Conservation (phyloP, 495 filamentous ascomycete species). For the Tuber calosporum region DNA sequence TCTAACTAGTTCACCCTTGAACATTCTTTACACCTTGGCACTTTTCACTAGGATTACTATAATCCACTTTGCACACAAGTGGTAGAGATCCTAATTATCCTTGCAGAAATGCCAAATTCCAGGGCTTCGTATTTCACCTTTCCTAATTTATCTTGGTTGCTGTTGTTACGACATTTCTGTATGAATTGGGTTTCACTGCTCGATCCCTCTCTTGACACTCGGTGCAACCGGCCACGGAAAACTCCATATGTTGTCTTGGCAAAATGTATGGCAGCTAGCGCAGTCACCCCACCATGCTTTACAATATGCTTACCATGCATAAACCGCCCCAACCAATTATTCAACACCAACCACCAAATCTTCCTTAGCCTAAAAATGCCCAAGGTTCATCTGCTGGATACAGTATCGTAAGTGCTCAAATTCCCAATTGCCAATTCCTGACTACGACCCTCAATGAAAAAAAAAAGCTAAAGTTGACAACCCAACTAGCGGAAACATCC, state of each 20-base stretch:
- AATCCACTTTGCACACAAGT: too few relatives aligned
- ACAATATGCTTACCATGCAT: not conserved
- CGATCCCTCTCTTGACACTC: too few relatives aligned
- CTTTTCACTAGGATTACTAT: too few relatives aligned
- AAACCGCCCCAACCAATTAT: not conserved
- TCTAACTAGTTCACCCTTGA: too few relatives aligned
- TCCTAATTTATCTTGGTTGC: too few relatives aligned
- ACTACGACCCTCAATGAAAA: not conserved
- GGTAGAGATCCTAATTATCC: too few relatives aligned
- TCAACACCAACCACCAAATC: not conserved
- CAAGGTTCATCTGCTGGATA: constrained; percentile 81
- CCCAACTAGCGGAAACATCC: constrained; percentile 65
- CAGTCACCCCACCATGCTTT: constrained; percentile 15
- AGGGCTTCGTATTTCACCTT: too few relatives aligned
- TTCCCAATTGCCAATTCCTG: not conserved
- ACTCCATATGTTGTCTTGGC: constrained; percentile 21
- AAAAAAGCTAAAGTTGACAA: constrained; percentile 19
- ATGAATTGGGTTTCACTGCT: too few relatives aligned
- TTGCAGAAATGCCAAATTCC: too few relatives aligned
- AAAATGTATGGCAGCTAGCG: constrained; percentile 24
- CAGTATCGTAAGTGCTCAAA: constrained; percentile 32
- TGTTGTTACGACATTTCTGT: too few relatives aligned
- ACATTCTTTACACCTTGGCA: too few relatives aligned
- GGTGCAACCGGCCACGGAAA: not conserved
- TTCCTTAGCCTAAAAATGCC: constrained; percentile 55